Evolutionary conservation across 1,139 yeast species (phyloP).

Genomic region (Candida glucosophila): DNA sequence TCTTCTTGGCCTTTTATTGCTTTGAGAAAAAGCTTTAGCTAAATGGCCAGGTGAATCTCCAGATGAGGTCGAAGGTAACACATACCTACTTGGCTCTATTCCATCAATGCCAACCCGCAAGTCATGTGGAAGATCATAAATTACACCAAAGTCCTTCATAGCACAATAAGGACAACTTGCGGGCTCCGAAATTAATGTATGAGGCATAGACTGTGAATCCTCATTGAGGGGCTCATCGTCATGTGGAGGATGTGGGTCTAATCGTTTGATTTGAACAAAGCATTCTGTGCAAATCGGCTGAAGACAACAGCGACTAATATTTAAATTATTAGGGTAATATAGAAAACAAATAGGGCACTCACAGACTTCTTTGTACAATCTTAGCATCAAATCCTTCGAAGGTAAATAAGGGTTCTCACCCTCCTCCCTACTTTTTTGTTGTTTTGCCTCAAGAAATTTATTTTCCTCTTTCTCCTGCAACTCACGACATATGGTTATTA

Average conservation of each 20-base stretch:
- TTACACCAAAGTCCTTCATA: slow-evolving; percentile 75
- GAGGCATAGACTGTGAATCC: slow-evolving; percentile 31
- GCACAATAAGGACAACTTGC: slow-evolving; percentile 95
- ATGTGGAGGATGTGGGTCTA: slow-evolving; percentile 94
- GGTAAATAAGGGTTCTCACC: slow-evolving; percentile 14
- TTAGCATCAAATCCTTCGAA: slow-evolving; percentile 22
- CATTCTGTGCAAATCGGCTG: slow-evolving; percentile 96
- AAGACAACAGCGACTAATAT: slow-evolving; percentile 80
- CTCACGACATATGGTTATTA: slow-evolving; percentile 38
- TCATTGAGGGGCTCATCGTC: slow-evolving; percentile 33
- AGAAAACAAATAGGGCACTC: slow-evolving; percentile 96
- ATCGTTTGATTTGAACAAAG: slow-evolving; percentile 87
- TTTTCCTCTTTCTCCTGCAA: slow-evolving; percentile 50
- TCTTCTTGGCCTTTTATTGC: slow-evolving; percentile 13
- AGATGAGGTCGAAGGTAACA: slow-evolving; percentile 7
- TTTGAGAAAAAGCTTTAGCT: background rate
- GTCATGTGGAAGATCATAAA: slow-evolving; percentile 56
- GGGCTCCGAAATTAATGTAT: slow-evolving; percentile 71
- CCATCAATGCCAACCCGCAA: slow-evolving; percentile 51
- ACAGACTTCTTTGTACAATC: slow-evolving; percentile 52
- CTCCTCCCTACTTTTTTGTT: slow-evolving; percentile 10
- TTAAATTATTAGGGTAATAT: slow-evolving; percentile 71
- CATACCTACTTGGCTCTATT: slow-evolving; percentile 28
- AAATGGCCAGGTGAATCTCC: slow-evolving; percentile 1
- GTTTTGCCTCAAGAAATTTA: slow-evolving; percentile 33